phyloP scores from a whole-genome alignment of 371 early-diverging fungal genomes.

The Cokeromyces recurvatus region DNA sequence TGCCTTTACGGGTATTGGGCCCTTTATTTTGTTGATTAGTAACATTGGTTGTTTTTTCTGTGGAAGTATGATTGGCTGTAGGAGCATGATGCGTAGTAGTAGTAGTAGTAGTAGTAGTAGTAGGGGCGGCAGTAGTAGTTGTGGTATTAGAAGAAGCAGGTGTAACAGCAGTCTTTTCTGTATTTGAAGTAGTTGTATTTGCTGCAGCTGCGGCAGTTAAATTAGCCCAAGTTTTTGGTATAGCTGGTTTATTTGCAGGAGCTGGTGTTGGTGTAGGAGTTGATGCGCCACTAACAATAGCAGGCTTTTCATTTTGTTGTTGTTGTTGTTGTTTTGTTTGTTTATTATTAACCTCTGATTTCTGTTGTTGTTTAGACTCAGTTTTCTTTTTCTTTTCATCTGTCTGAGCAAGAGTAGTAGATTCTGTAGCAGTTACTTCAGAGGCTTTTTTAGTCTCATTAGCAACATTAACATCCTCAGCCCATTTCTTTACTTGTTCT shows the following conservation, averaged over 20 bases:
- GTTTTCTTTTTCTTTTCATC: background rate
- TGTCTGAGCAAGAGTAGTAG: too few relatives aligned
- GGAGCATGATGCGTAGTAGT: background rate
- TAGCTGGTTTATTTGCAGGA: constrained; percentile 2
- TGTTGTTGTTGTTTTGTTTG: constrained; percentile 8
- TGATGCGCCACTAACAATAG: too few relatives aligned
- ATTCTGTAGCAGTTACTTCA: too few relatives aligned
- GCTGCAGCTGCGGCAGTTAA: constrained; percentile 23
- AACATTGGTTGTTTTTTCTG: too few relatives aligned
- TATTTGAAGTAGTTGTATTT: background rate
- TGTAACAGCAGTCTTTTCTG: constrained; percentile 2
- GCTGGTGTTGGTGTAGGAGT: background rate
- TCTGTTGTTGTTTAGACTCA: background rate
- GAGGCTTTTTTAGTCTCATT: too few relatives aligned
- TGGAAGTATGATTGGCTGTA: background rate
- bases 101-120: background rate
- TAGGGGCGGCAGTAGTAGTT: constrained; percentile 1
- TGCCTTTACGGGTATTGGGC: too few relatives aligned
- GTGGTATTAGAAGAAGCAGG: constrained; percentile 6
- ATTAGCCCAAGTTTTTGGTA: constrained; percentile 49
- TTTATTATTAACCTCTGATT: background rate
- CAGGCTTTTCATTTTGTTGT: background rate
- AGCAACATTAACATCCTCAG: too few relatives aligned
- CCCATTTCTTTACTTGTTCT: too few relatives aligned
- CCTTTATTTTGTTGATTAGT: too few relatives aligned